Evolutionary conservation across 805 yeast species (phyloP), one percentile per base, ranked within the genome.

Genomic region (Candida easanensis): DNA sequence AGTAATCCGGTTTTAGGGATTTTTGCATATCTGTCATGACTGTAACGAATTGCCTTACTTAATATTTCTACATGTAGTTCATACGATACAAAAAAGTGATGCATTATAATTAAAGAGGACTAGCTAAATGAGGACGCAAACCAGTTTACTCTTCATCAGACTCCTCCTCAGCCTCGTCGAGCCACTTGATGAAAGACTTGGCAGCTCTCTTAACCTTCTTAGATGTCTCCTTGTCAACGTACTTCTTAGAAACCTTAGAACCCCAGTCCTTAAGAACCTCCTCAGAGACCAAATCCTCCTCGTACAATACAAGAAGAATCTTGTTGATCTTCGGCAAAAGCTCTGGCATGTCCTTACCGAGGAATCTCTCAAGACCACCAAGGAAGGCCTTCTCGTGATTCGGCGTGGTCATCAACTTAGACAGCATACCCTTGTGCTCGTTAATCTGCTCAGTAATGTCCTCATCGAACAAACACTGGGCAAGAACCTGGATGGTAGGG

Each of bases 181-280:
- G 79, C 99, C 99, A 93, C 53, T 84, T 81, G 51, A 93, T 71
- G 70, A 93, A 93, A 23, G 98, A 96, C 69, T 89, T 90, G 48
- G 97, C 97, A 36, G 97, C 93, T 69, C 82, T 87, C 68, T 97
- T 86, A 39, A 90, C 96, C 76, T 87, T 91, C 73, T 91, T 91
- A 41, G 95, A 84, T 26, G 81, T 75, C 36, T 88, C 95, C 71
- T 91, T 93, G 49, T 95, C 86, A 48, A 93, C 97, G 59, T 83
- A 93, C 67, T 89, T 90, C 74, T 89, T 89, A 41, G 96, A 85
- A 38, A 87, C 90, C 68, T 81, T 89, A 40, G 91, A 77, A 60
- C 97, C 97, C 88, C 96, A 93, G 37, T 77, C 77, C 56, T 75
- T 64, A 39, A 88, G 76, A 33, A 78, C 85, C 45, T 86, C 96